phyloP scores from a whole-genome alignment of 306 rosid species.

The Castanospermum australe region DNA sequence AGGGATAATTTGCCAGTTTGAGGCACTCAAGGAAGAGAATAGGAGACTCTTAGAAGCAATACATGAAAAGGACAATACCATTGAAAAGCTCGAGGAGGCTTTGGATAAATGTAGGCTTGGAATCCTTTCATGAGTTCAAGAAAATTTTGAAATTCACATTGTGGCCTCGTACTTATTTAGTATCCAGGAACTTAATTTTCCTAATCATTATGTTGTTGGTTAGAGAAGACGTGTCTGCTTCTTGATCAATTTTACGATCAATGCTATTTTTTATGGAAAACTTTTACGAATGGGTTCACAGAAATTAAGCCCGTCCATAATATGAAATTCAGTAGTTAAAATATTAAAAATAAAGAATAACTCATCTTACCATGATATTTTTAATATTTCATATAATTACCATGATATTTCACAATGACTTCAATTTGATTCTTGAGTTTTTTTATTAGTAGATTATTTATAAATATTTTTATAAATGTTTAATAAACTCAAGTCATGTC shows the following conservation, averaged over 20 bases:
- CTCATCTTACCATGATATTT: no score
- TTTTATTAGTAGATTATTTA: no score
- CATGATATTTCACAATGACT: no score
- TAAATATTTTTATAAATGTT: no score
- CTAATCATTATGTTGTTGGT: neutral
- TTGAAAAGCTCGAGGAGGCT: conserved; percentile 47
- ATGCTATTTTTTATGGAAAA: no score
- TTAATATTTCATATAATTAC: no score
- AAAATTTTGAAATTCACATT: neutral
- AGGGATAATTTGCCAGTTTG: conserved; percentile 54
- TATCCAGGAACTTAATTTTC: neutral
- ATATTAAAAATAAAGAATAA: no score
- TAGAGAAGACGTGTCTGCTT: neutral
- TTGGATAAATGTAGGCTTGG: conserved; percentile 33
- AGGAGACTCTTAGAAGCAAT: conserved; percentile 36
- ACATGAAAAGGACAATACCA: conserved; percentile 39
- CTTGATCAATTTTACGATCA: neutral
- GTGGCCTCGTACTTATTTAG: neutral
- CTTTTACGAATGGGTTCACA: no score
- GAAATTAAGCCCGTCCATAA: no score
- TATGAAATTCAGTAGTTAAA: no score
- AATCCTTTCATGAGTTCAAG: neutral
- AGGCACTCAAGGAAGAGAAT: conserved; percentile 51
- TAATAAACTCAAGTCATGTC: no score
- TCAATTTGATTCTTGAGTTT: no score